Evolutionary conservation across 2,329 filamentous ascomycete genomes (phyloP).

Genomic region (Elsinoe fawcettii): DNA sequence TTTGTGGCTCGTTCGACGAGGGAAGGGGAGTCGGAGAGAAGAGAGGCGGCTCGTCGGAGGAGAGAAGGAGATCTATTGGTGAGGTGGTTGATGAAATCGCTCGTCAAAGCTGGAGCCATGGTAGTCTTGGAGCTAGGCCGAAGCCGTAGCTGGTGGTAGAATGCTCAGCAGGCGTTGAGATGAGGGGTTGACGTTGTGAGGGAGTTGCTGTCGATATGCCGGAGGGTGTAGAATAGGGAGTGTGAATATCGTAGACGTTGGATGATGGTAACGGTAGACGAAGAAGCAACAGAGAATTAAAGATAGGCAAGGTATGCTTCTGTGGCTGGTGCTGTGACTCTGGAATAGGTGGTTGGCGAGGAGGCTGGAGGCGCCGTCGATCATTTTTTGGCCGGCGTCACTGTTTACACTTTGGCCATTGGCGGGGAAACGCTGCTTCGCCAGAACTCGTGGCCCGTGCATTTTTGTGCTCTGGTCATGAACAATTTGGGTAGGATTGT

Average conservation of each 20-base stretch:
- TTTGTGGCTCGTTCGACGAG: slow-evolving; percentile 14
- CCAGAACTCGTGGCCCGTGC: background rate
- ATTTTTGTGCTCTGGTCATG: too few species aligned
- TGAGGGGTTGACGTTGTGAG: background rate
- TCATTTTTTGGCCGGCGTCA: background rate
- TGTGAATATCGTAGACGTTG: background rate
- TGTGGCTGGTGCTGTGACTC: background rate
- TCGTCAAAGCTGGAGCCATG: slow-evolving; percentile 8
- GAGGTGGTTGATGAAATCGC: background rate
- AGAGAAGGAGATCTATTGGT: background rate
- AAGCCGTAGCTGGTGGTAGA: slow-evolving; percentile 4
- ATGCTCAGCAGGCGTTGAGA: slow-evolving; percentile 3
- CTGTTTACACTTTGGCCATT: background rate
- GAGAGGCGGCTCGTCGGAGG: background rate
- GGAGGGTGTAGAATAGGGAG: background rate
- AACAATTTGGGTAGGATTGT: too few species aligned
- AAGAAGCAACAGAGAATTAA: background rate
- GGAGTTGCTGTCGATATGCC: background rate
- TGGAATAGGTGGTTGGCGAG: slow-evolving; percentile 9
- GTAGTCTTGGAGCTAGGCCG: background rate
- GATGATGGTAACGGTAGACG: slow-evolving; percentile 1
- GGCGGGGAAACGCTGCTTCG: background rate
- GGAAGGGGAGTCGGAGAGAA: background rate
- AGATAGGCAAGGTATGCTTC: background rate
- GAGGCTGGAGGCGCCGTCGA: slow-evolving; percentile 2